Percentiles rank a stretch among this genome's conserved stretches.
These are phyloP conservation scores for Neurospora africana DNA, from an alignment of 495 filamentous ascomycete genomes.

Conservation along the genomic window DNA sequence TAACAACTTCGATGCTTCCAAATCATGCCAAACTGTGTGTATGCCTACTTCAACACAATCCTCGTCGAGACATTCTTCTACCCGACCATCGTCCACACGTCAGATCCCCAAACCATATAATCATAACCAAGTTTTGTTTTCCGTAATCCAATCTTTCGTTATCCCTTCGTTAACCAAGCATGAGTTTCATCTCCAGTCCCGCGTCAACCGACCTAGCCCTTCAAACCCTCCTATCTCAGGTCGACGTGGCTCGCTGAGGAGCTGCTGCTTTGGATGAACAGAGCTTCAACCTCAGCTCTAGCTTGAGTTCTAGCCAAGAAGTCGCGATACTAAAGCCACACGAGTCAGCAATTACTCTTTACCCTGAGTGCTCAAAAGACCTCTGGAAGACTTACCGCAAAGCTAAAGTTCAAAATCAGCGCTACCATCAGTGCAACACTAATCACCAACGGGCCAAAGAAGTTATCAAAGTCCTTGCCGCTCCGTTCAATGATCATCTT, in stretches of 20 bases:
- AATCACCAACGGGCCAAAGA: slow-evolving; percentile 72
- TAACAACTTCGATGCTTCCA: not conserved
- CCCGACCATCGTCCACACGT: not conserved
- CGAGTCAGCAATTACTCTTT: not conserved
- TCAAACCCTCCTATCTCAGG: not conserved
- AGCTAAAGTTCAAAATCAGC: slow-evolving; percentile 76
- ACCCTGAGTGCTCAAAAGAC: not conserved
- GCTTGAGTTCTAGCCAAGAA: not conserved
- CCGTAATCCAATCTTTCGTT: not conserved
- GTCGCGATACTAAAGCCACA: not conserved
- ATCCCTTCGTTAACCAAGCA: not conserved
- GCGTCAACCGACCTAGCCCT: not conserved
- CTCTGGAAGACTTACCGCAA: slow-evolving; percentile 45
- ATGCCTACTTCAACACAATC: not conserved
- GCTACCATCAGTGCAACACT: slow-evolving; percentile 69
- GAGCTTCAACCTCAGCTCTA: not conserved
- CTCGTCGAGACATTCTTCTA: not conserved
- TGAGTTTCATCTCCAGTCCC: not conserved
- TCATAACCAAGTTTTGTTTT: not conserved
- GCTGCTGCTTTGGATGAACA: not conserved
- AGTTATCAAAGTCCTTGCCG: slow-evolving; percentile 85
- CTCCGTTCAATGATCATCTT: slow-evolving; percentile 73
- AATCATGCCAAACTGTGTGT: not conserved
- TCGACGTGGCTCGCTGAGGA: not conserved
- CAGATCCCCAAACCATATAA: not conserved